A percentile compares a stretch with the other conserved stretches of the same genome.
Evolutionary conservation across 306 rosid genomes (phyloP).

Genomic region (Coriaria nepalensis): DNA sequence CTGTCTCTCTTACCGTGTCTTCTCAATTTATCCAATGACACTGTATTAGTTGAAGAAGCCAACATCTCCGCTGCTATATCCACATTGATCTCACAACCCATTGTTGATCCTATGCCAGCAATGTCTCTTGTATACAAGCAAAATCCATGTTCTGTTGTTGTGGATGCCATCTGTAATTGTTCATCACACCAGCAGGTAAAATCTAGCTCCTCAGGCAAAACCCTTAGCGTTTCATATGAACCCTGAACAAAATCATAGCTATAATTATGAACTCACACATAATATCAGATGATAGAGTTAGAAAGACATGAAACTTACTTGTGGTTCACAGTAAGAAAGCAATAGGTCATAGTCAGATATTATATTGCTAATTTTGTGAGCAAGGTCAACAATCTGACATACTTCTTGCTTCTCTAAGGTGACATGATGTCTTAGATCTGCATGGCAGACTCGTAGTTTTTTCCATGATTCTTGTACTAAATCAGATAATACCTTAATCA

Average conservation of each 20-base stretch:
- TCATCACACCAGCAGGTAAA: constrained; percentile 37
- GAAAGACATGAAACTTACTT: constrained; percentile 34
- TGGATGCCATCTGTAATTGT: constrained; percentile 47
- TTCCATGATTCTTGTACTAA: constrained; percentile 51
- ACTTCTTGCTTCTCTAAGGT: constrained; percentile 33
- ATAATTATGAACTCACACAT: constrained; percentile 11
- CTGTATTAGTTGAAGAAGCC: constrained; percentile 34
- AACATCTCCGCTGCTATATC: constrained; percentile 53
- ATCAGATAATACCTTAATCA: constrained; percentile 19
- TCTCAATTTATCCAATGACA: constrained; percentile 44
- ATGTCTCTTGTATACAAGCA: constrained; percentile 46
- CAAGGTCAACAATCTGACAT: constrained; percentile 35
- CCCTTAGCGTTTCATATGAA: constrained; percentile 34
- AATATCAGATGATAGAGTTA: constrained; percentile 4
- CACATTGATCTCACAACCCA: constrained; percentile 25
- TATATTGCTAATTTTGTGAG: constrained; percentile 50
- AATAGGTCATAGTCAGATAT: constrained; percentile 59
- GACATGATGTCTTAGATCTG: constrained; percentile 38
- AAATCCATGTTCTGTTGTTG: constrained; percentile 65
- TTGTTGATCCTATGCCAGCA: constrained; percentile 33
- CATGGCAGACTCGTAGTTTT: constrained; percentile 30
- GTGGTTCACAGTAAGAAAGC: constrained; percentile 31
- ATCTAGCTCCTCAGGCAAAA: constrained; percentile 34
- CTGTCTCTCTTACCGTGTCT: constrained; percentile 24
- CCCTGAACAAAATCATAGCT: constrained; percentile 37